A percentile compares a stretch with the other conserved stretches of the same genome.
Evolutionary conservation across 2,329 filamentous ascomycete genomes (phyloP).

Genomic region (Colletotrichum ledebouriae): DNA sequence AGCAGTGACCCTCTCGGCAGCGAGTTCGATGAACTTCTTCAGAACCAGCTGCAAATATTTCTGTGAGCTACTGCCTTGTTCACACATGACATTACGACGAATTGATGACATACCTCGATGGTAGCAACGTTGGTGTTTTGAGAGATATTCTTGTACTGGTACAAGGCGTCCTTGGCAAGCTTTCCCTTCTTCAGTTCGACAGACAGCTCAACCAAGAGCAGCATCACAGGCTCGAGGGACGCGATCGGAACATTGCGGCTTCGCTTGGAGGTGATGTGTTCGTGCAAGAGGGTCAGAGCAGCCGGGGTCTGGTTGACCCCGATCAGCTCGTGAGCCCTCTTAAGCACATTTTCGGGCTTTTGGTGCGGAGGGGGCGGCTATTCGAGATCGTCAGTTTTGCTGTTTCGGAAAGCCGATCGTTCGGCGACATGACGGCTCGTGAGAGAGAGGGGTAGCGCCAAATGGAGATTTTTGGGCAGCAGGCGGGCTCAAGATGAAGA

Average conservation of each 20-base stretch:
- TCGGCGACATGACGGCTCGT: conserved; percentile 30
- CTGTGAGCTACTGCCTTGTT: conserved; percentile 30
- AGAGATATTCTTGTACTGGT: conserved; percentile 99
- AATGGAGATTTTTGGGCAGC: conserved; percentile 23
- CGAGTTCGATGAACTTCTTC: conserved; percentile 97
- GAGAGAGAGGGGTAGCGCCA: conserved; percentile 39
- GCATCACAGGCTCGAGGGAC: conserved; percentile 97
- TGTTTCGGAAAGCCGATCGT: conserved; percentile 38
- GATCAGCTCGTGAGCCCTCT: conserved; percentile 98
- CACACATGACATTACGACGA: not conserved
- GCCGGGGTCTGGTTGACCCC: conserved; percentile 94
- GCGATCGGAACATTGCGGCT: conserved; percentile 97
- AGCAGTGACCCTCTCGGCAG: conserved; percentile 94
- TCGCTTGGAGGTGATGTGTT: conserved; percentile 98
- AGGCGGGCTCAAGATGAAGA: not conserved
- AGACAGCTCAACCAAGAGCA: conserved; percentile 95
- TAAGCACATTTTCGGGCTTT: conserved; percentile 99
- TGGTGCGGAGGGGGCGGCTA: conserved; percentile 96
- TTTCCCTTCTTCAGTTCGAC: conserved; percentile 99
- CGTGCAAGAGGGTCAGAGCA: conserved; percentile 94
- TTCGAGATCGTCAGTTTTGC: conserved; percentile 43
- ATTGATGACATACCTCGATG: conserved; percentile 78
- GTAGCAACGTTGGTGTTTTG: conserved; percentile 99
- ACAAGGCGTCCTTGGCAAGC: conserved; percentile 97
- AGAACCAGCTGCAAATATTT: conserved; percentile 77